Evolutionary conservation across 257 asterid genomes (phyloP), one percentile per base, ranked within the genome.

Genomic region (Gynochthodes officinalis): DNA sequence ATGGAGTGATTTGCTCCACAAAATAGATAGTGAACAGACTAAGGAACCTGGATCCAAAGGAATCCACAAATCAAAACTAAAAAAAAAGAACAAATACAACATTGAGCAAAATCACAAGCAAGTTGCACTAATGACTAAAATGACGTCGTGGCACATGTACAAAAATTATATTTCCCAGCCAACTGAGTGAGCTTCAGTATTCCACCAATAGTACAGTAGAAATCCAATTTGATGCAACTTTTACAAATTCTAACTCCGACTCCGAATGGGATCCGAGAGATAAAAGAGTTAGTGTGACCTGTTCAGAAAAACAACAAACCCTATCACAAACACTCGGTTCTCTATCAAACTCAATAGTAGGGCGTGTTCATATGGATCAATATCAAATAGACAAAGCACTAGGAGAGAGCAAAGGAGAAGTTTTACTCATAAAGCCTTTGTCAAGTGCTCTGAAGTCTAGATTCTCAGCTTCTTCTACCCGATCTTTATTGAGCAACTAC

Each of bases 401-500:
- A 71, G 27, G 64, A 75, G 7, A 61, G 25, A 68, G 5, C 33
- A 52, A 32, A 13, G 32, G 67, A 55, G 44, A 16, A 14, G 60
- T 16, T 12, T 52, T n/a, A 10, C 98, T 87, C 81, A 95, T 98
- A 80, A 85, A 95, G 71, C 96, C 97, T 69, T 83, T 85, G 81
- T 90, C 96, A 44, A 95, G 83, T 7, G 96, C 98, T 86, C 83
- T 85, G 69, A 84, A 89, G 80, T 95, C 99, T 21, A 95, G 89
- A 84, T 89, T 89, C 67, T 86, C 94, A 0, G 81, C 95, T 15
- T 76, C 92, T 75, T 87, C 93, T 82, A 83, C 78, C 6, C 70
- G 92, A 66, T 87, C 91, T 85, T 87, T 89, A 83, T 87, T 85
- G 69, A 82, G 84, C 86, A 94, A 87, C 99, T 91, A 87, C 25